Evolutionary conservation across 169 alveolate genomes (phyloP), one percentile per base, ranked within the genome.

Genomic region (Cryptosporidium xiaoi): DNA sequence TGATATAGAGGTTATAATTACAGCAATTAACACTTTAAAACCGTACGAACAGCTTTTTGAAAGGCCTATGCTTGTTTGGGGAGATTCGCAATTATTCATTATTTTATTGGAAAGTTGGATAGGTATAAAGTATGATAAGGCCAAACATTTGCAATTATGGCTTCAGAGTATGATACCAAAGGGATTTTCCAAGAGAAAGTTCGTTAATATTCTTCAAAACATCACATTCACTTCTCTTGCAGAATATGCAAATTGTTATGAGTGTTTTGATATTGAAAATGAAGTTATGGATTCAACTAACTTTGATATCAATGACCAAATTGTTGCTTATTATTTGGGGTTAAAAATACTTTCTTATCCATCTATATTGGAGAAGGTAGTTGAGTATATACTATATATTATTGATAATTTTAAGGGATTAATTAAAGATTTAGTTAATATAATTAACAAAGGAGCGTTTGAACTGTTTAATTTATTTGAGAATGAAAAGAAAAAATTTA

Each of bases 1-100:
- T 60, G 87, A 77, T 62, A 40, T 77, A 29, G 87, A 77, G 29
- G 27, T 62, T 60, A 40, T 77, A 3, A 56, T 77, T 16, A 77
- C 87, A 12, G 87, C 87, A 60, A 44, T 77, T 33, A 71, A 77
- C 64, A 77, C 71, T 31, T 62, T 77, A 1, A 77, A 48, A 66
- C 87, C 87, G 15, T 77, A 46, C 56, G 71, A 77, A 29, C 24
- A 7, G 13, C 27, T 20, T n/a, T 46, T 77, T 24, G 87, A 71
- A 24, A 40, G 46, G 16, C 69, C 69, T 8, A 77, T 48, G 10
- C 40, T 56, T 18, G 71, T 77, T 44, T 77, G 87, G 87, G 87
- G 87, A 8, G 87, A 77, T 51, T 77, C 87, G 7, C 87, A 77
- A n/a, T 48, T 77, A 36, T 77, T 77, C 56, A 77, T 50, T 18